Percentiles rank a stretch among this genome's conserved stretches.
These are phyloP conservation scores for Neobulgaria alba DNA, from an alignment of 2,329 filamentous ascomycete species.

Conservation along the genomic window DNA sequence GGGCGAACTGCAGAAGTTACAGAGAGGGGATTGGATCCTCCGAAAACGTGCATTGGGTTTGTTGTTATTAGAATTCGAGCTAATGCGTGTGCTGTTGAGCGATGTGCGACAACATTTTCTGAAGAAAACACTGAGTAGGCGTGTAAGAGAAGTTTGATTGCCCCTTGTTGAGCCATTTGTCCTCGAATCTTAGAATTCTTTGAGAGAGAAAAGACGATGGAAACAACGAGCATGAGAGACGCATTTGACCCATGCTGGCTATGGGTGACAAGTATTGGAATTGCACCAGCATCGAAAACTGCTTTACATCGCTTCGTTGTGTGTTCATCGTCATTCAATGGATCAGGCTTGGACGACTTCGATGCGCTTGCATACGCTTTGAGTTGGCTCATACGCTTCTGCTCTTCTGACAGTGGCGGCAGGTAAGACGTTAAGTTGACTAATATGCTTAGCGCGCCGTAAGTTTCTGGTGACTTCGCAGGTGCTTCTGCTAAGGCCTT, in stretches of 20 bases:
- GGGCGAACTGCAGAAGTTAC: constrained; percentile 76
- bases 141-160: constrained; percentile 72
- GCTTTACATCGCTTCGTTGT: constrained; percentile 68
- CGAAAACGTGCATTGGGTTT: constrained; percentile 78
- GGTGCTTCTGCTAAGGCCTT: constrained; percentile 49
- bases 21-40: constrained; percentile 62
- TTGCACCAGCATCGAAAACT: constrained; percentile 70
- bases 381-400: constrained; percentile 83
- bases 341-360: constrained; percentile 56
- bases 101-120: constrained; percentile 38
- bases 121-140: constrained; percentile 55
- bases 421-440: constrained; percentile 76
- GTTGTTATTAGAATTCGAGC: constrained; percentile 81
- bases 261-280: constrained; percentile 68
- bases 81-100: constrained; percentile 68
- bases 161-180: constrained; percentile 85
- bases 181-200: constrained; percentile 67
- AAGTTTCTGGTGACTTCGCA: constrained; percentile 63
- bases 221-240: constrained; percentile 63
- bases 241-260: constrained; percentile 64
- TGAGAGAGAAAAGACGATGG: constrained; percentile 70
- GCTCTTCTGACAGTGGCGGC: constrained; percentile 73
- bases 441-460: constrained; percentile 79
- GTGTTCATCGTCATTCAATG: constrained; percentile 66
- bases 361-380: constrained; percentile 89